Percentiles rank a stretch among this genome's conserved stretches.
Conservation (phyloP, 768 basidiomycete species). For the Fibroporia radiculosa region DNA sequence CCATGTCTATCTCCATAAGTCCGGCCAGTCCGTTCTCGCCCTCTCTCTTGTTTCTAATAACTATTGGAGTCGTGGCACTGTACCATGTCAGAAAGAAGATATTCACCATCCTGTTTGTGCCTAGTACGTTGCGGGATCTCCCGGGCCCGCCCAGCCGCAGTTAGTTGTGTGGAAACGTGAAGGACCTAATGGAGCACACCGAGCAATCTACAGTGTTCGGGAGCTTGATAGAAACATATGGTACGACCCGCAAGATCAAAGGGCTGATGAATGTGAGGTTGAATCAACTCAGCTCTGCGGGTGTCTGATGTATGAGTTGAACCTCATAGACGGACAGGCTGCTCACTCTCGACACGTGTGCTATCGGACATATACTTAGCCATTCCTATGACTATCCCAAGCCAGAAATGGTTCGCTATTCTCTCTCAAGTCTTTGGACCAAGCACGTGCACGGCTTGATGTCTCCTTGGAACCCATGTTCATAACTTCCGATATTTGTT, state of each 20-base stretch:
- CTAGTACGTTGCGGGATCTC: slow-evolving; percentile 27
- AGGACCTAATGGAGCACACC: slow-evolving; percentile 47
- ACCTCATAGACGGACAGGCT: slow-evolving; percentile 5
- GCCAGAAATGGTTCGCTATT: slow-evolving; percentile 29
- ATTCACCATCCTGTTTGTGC: not conserved
- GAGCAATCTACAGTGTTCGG: slow-evolving; percentile 24
- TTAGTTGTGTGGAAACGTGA: slow-evolving; percentile 42
- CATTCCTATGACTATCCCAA: slow-evolving; percentile 54
- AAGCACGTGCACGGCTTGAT: no score
- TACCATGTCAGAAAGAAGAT: no score
- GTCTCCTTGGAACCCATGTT: no score
- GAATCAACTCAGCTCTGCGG: no score
- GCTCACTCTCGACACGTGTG: slow-evolving; percentile 42
- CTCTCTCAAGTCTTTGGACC: slow-evolving; percentile 36
- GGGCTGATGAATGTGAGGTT: slow-evolving; percentile 7
- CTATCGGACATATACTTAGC: slow-evolving; percentile 58
- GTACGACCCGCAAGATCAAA: slow-evolving; percentile 6
- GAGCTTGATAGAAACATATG: slow-evolving; percentile 8
- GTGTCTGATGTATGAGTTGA: no score
- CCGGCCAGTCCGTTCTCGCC: no score
- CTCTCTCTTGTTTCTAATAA: no score
- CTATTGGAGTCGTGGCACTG: no score
- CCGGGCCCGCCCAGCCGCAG: slow-evolving; percentile 42
- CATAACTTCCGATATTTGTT: no score
- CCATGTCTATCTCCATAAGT: no score